Base-by-base conservation (phyloP, 306 rosid species). In the Prunus persica region DNA sequence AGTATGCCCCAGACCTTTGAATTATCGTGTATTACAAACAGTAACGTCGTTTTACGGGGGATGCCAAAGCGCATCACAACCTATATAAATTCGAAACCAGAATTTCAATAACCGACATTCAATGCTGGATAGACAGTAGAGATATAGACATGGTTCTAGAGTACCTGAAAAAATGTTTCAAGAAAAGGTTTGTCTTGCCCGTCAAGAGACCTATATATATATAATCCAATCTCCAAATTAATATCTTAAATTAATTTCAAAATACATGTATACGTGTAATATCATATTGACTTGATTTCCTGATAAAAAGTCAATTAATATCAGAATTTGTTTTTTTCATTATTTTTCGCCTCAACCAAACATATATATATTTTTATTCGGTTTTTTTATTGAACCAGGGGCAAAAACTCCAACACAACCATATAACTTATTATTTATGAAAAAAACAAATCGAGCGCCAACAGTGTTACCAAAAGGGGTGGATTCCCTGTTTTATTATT, bases 31-130 rank as follows among this genome's bases (percentile, higher is more conserved):
- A 95, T 90, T 72, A 95, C 97, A 87, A 92, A 92, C 76, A 95
- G 76, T 75, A 95, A 83, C 4, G 96, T 92, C 2, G 97, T 89
- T 84, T 90, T 94, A 73, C 96, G 93, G 25, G 96, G 98, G 79
- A 97, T 92, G 85, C 92, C 89, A 64, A 94, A 84, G 20, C 96
- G 89, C 92, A 94, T 89, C 98, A 94, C 92, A 76, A 94, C 98
- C 98, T 94, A 71, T 49, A 45, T 43, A 64, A 54, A 63, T 63
- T 63, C 45, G 30, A 27, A 63, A 27, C 28, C 46, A 71, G 38
- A 65, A 60, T 62, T 41, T 84, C 51, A 79, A 68, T 72, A 82
- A 71, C 54, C 49, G 63, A 77, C 69, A 69, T 46, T 13, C 67
- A 73, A 77, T 45, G 65, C 51, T 62, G 45, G 64, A 38, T 2